These are phyloP conservation scores for Nicotiana attenuata DNA, from an alignment of 257 asterid species.

Conservation along the genomic window DNA sequence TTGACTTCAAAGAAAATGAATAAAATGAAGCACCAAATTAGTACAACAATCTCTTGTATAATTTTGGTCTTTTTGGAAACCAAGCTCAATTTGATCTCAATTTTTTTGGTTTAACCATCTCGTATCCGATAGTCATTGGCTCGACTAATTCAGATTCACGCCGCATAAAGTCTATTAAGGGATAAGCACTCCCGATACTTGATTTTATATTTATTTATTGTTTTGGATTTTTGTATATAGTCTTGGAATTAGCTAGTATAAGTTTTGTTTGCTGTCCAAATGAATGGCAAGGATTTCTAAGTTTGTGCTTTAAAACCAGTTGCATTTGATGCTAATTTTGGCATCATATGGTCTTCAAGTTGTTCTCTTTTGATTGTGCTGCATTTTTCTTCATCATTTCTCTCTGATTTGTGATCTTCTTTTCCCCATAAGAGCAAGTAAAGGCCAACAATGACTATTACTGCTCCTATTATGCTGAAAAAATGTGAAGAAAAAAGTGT, in stretches of 20 bases:
- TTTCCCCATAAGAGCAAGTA: constrained; percentile 81
- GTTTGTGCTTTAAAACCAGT: constrained; percentile 25
- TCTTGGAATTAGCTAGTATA: too few species aligned
- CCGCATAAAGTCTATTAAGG: neutral
- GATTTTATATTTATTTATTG: neutral
- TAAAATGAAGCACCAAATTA: too few species aligned
- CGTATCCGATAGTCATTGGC: too few species aligned
- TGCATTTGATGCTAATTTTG: constrained; percentile 14
- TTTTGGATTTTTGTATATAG: neutral
- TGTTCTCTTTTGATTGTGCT: neutral
- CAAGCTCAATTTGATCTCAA: too few species aligned
- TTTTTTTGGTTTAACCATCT: too few species aligned
- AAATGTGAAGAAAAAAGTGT: neutral
- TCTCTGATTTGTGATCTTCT: constrained; percentile 39
- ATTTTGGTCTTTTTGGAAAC: too few species aligned
- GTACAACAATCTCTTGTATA: too few species aligned
- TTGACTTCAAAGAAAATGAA: too few species aligned
- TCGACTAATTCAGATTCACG: neutral
- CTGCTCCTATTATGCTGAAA: constrained; percentile 64
- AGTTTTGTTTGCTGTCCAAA: too few species aligned
- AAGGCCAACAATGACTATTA: constrained; percentile 49
- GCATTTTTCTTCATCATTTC: constrained; percentile 24
- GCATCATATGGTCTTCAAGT: constrained; percentile 23
- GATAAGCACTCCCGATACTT: neutral
- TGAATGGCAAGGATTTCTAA: neutral